Conservation (phyloP, 768 basidiomycete genomes). For the Amanita jacksonii region DNA sequence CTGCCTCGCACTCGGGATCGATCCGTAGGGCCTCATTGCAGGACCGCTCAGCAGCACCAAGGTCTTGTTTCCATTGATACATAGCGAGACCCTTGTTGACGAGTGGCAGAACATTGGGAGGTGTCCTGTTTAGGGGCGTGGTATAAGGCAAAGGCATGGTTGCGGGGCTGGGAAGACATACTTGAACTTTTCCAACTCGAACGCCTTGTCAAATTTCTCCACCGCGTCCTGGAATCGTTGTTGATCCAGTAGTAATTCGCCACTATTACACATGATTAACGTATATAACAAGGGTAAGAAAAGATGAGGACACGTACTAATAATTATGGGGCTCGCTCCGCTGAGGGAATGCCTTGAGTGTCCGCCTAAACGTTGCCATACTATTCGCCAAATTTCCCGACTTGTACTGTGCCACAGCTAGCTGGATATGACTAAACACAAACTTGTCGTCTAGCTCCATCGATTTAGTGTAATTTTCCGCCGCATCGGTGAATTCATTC, state of each 20-base stretch:
- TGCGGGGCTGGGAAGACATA: conserved; percentile 17
- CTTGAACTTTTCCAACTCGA: conserved; percentile 80
- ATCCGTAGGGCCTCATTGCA: conserved; percentile 82
- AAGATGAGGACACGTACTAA: conserved; percentile 50
- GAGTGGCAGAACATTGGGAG: conserved; percentile 81
- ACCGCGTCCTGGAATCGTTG: conserved; percentile 80
- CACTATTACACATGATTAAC: conserved; percentile 35
- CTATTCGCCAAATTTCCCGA: conserved; percentile 62
- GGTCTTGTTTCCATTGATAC: conserved; percentile 94
- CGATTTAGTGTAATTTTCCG: conserved; percentile 86
- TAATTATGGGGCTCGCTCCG: conserved; percentile 90
- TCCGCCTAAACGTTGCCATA: conserved; percentile 85
- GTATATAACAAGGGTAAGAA: neutral
- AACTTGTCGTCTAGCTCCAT: conserved; percentile 80
- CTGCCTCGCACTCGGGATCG: conserved; percentile 93
- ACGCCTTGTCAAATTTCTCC: conserved; percentile 86
- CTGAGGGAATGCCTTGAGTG: conserved; percentile 77
- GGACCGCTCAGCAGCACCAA: conserved; percentile 70
- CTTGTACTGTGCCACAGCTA: conserved; percentile 97
- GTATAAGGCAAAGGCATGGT: neutral
- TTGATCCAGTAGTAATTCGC: conserved; percentile 91
- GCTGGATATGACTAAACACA: conserved; percentile 95
- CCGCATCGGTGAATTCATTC: conserved; percentile 78
- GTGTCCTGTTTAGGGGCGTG: too few relatives aligned
- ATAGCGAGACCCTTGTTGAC: conserved; percentile 97